Base-by-base conservation (phyloP, 257 asterid species). In the Gynochthodes officinalis region DNA sequence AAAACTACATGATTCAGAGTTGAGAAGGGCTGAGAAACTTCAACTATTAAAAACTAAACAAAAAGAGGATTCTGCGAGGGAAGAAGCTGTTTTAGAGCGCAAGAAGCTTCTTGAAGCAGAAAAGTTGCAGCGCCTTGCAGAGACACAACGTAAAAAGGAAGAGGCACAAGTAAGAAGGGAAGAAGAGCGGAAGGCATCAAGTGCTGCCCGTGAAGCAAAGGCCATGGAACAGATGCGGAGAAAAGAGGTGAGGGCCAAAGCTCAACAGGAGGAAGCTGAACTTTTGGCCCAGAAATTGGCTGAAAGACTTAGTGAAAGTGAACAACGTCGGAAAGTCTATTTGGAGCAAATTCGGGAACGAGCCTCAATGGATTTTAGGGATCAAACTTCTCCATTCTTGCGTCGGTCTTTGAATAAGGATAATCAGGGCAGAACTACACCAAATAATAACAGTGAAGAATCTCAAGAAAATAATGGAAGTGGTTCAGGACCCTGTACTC, bases 311-410 rank as follows among this genome's bases (percentile, higher is more conserved):
- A 84, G 89, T 53, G 99, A 95, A 88, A 95, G 99, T 62, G 97
- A 95, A 74, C 99, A 87, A 80, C 81, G 99, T 65, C 89, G 99
- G 54, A 91, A 95, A 73, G 82, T 88, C 85, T 95, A 95, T 84
- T 86, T 95, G 70, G 99, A 91, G 81, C 99, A 95, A 82, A 95
- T 95, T 74, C 91, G 98, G 54, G 99, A 95, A 86, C 89, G 85
- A 76, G 99, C 99, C 7, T 90, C 99, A 52, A 95, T 92, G 97
- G 99, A 94, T 84, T 94, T 91, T 77, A 87, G 99, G 85, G 99
- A 95, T 84, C 99, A 92, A 81, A 87, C 98, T 74, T 93, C 98
- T 52, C 99, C 99, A 79, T 83, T 94, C 76, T 76, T 92, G 79
- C 86, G 99, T 33, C 98, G 99, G 52, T 74, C 88, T 73, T 44